Base-by-base conservation (phyloP, 768 basidiomycete species). In the Leucocoprinus birnbaumii region DNA sequence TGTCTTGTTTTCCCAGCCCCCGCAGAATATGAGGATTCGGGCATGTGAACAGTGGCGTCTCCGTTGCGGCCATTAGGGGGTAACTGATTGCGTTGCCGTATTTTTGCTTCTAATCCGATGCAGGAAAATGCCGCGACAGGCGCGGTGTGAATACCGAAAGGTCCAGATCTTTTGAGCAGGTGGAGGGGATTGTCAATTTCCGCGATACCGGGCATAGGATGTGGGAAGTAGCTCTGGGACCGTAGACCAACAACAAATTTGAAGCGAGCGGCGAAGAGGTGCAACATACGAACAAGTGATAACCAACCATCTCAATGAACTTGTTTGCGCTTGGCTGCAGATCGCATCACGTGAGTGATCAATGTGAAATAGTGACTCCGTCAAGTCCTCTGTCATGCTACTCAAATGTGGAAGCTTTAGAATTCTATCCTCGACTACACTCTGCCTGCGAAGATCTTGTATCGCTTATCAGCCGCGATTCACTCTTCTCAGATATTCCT, bases 271-370 rank as follows among this genome's bases (percentile, higher is more conserved):
- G n/a, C n/a, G n/a, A n/a, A n/a, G n/a, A n/a, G n/a, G n/a, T n/a
- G n/a, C n/a, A n/a, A n/a, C n/a, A n/a, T n/a, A n/a, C n/a, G n/a
- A n/a, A n/a, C n/a, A n/a, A n/a, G n/a, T n/a, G n/a, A 31, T 31
- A 31, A 11, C 11, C 6, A 31, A 11, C 6, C 31, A 31, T 5
- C 5, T 31, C 5, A 5, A 5, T 31, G 31, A 11, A 31, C 31
- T 11, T 11, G n/a, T 38, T 38, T 38, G 8, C 16, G 13, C 13
- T 11, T 38, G 38, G 3, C 3, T 26, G 7, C 13, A 6, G 24
- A 26, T 47, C n/a, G 49, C 16, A 41, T 59, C 62, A 62, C 55
- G 60, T 67, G 66, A 63, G 26, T 27, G 18, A 53, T 49, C 45
- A 34, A 56, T 59, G 48, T 55, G 22, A 48, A 57, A 56, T 64